These are phyloP conservation scores for Penicillium angulare DNA, from an alignment of 495 filamentous ascomycete species.

Conservation along the genomic window DNA sequence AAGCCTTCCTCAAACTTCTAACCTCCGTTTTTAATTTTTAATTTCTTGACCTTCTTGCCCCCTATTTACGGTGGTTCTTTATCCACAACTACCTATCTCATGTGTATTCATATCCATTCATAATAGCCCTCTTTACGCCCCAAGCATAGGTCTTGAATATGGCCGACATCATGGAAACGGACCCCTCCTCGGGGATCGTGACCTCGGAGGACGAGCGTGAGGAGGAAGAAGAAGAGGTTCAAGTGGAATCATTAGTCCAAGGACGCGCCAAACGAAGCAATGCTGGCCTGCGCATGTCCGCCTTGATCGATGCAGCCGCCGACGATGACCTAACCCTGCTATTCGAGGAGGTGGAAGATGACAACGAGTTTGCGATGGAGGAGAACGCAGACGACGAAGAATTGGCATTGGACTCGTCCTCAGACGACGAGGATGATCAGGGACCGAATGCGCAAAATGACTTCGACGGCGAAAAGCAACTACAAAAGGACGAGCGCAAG, in stretches of 20 bases:
- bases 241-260: constrained; percentile 71
- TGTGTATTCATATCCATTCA: background rate
- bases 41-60: no score
- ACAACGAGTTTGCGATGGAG: constrained; percentile 71
- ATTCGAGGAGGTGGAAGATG: constrained; percentile 83
- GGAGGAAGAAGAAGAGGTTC: constrained; percentile 31
- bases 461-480: constrained; percentile 60
- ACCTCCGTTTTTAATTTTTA: background rate
- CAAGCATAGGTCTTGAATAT: constrained; percentile 3
- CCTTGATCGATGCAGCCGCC: constrained; percentile 72
- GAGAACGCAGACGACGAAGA: constrained; percentile 73
- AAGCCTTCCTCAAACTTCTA: background rate
- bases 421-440: constrained; percentile 71
- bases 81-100: no score
- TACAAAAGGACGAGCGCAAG: constrained; percentile 65
- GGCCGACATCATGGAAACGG: constrained; percentile 30
- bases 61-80: no score
- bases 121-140: background rate
- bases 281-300: constrained; percentile 80
- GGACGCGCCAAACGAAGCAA: constrained; percentile 79
- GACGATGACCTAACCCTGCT: constrained; percentile 77
- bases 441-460: constrained; percentile 62
- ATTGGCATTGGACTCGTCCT: constrained; percentile 77
- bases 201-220: constrained; percentile 37
- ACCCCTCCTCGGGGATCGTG: constrained; percentile 27